Evolutionary conservation across 1,139 yeast species (phyloP), one percentile per base, ranked within the genome.

Genomic region (Blastobotrys buckinghamii): DNA sequence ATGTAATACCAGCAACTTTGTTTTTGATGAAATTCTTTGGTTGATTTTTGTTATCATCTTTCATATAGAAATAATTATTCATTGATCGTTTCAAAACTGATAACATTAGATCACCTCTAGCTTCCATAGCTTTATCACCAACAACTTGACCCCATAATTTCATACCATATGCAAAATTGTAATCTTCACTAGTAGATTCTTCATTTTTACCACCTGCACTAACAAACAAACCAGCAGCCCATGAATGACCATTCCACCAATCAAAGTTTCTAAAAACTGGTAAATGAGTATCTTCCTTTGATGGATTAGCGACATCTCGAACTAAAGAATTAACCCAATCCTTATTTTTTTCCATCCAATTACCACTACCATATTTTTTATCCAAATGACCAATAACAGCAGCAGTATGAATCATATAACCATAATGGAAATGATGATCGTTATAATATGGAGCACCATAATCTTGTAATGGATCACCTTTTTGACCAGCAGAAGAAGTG

Each of bases 361-460:
- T 70, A 36, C 87, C 87, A 29, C 9, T 13, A 42, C 82, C 82
- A 39, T 67, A 60, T 54, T 76, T 70, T 24, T 70, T 62, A 64
- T 85, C 94, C 38, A 83, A 75, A 53, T 78, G 71, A 15, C 84
- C 92, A 48, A 84, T 74, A 43, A 83, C 74, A 2, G 94, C 92
- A 7, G 90, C 89, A 8, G 92, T 84, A 59, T 84, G 89, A 47
- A 85, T 74, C 59, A 77, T 77, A 66, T 84, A 84, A 24, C 92
- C 90, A 62, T 82, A 84, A 60, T 85, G 92, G 78, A 83, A 84
- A 61, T 84, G 92, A 60, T 81, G 92, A 64, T 84, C 92, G 58
- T 84, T 84, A 67, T 84, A 84, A 66, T 76, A 80, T 15, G 83
- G 75, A 55, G 80, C 71, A 27, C 92, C 94, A 62, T 68, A 85